A percentile compares a stretch with the other conserved stretches of the same genome.
These are phyloP conservation scores for Veloporphyrellus conicus DNA, from an alignment of 1,284 basidiomycete genomes.

Conservation along the genomic window DNA sequence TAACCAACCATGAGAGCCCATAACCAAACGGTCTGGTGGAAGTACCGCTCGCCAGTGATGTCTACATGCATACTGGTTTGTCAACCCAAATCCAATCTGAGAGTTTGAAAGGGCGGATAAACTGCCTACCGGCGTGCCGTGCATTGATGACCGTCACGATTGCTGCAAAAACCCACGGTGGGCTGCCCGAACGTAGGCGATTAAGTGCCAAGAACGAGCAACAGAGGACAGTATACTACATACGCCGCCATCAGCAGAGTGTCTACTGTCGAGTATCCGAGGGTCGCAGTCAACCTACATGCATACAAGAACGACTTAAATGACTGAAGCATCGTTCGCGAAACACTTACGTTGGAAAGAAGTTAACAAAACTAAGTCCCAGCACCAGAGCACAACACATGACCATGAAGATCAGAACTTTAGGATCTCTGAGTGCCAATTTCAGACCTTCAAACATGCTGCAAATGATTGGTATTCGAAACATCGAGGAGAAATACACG, in stretches of 20 bases:
- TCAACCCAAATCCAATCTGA: no score
- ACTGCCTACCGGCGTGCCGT: conserved; percentile 56
- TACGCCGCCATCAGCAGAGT: conserved; percentile 62
- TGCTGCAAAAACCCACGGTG: conserved; percentile 60
- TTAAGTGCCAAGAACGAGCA: not conserved
- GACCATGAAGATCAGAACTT: conserved; percentile 57
- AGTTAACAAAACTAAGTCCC: conserved; percentile 68
- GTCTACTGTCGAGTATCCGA: conserved; percentile 58
- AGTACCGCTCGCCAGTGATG: not conserved
- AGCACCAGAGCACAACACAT: conserved; percentile 51
- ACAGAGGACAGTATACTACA: conserved; percentile 26
- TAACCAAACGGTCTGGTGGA: not conserved
- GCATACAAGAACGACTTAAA: not conserved
- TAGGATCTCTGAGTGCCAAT: conserved; percentile 59
- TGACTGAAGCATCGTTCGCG: not conserved
- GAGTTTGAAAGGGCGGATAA: no score
- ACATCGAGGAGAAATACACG: not conserved
- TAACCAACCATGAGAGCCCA: not conserved
- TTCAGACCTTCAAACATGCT: conserved; percentile 45
- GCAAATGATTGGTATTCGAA: not conserved
- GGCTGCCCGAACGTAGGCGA: conserved; percentile 36
- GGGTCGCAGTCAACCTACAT: conserved; percentile 55
- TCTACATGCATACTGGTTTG: not conserved
- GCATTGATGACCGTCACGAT: conserved; percentile 55
- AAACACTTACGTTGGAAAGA: conserved; percentile 63